Percentiles rank a stretch among this genome's conserved stretches.
phyloP scores from a whole-genome alignment of 176 grass and related monocot species.

The Aegilops longissima region DNA sequence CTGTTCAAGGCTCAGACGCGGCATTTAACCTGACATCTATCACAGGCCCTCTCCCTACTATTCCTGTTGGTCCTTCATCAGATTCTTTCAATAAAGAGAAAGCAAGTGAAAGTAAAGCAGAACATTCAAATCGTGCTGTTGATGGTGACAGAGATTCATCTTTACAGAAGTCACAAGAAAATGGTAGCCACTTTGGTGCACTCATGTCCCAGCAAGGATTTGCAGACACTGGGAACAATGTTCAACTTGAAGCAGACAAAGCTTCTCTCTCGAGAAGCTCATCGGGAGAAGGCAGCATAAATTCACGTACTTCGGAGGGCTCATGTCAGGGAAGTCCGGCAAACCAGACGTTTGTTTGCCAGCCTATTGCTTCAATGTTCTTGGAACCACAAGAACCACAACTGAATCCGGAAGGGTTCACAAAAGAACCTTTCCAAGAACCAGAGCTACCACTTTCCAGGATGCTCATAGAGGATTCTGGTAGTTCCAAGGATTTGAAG shows the following conservation, averaged over 20 bases:
- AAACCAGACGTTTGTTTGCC: constrained; percentile 45
- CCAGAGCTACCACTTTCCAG: constrained; percentile 42
- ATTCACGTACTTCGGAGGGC: constrained; percentile 68
- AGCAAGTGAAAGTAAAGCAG: constrained; percentile 50
- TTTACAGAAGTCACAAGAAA: constrained; percentile 28
- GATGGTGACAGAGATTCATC: constrained; percentile 28
- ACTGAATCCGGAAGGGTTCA: constrained; percentile 35
- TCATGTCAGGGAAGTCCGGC: constrained; percentile 71
- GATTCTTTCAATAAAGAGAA: constrained; percentile 55
- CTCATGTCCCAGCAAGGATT: constrained; percentile 41
- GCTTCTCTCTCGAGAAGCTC: constrained; percentile 70
- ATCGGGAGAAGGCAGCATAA: constrained; percentile 75
- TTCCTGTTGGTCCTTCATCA: constrained; percentile 53
- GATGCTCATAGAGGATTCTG: constrained; percentile 73
- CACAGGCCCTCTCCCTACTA: constrained; percentile 63
- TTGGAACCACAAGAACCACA: constrained; percentile 43
- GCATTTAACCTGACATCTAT: constrained; percentile 78
- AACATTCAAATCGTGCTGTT: constrained; percentile 33
- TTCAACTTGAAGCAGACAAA: constrained; percentile 48
- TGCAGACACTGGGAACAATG: constrained; percentile 35
- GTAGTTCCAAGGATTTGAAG: constrained; percentile 85
- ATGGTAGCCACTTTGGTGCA: constrained; percentile 24
- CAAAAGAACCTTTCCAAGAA: constrained; percentile 52
- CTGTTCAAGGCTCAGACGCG: constrained; percentile 75
- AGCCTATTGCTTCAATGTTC: constrained; percentile 53